A percentile compares a stretch with the other conserved stretches of the same genome.
Evolutionary conservation across 164 flowering plant species (phyloP).

Genomic region (Brasenia schreberi): DNA sequence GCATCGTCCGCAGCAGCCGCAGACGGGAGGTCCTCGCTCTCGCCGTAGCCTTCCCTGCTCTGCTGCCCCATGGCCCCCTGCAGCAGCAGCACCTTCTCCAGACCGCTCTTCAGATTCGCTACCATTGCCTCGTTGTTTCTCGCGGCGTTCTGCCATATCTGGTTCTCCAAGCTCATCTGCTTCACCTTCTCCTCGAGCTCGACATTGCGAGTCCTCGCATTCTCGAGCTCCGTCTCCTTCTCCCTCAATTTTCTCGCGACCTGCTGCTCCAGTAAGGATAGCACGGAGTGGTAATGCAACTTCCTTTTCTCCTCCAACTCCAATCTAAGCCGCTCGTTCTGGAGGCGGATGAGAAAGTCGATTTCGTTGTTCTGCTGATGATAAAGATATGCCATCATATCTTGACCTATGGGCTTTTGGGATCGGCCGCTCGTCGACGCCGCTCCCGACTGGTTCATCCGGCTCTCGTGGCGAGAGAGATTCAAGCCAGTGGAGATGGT

Average conservation of each 20-base stretch:
- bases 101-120: conserved; percentile 10
- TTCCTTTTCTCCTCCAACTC: conserved; percentile 13
- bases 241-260: conserved; percentile 11
- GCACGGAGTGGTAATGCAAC: conserved; percentile 14
- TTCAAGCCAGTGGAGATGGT: conserved; percentile 1
- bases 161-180: conserved; percentile 20
- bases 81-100: conserved; percentile 18
- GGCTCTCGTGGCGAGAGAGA: conserved; percentile 3
- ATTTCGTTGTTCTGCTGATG: conserved; percentile 12
- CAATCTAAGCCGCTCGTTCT: conserved; percentile 18
- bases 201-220: conserved; percentile 10
- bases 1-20: conserved; percentile 6
- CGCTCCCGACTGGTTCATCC: conserved; percentile 3
- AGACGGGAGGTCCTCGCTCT: conserved; percentile 8
- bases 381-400: conserved; percentile 7
- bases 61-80: conserved; percentile 3
- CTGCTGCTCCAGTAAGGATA: conserved; percentile 8
- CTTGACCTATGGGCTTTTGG: conserved; percentile 1
- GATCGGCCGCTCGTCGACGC: conserved; percentile 18
- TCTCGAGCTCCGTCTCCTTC: conserved; percentile 17
- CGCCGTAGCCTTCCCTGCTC: conserved; percentile 21
- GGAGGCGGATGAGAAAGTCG: conserved; percentile 14
- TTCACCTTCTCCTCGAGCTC: conserved; percentile 22
- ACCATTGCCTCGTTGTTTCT: conserved; percentile 21
- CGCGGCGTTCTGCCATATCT: conserved; percentile 23